Evolutionary conservation across 176 grass and related monocot genomes (phyloP), one percentile per base, ranked within the genome.

Genomic region (Eragrostis curvula): DNA sequence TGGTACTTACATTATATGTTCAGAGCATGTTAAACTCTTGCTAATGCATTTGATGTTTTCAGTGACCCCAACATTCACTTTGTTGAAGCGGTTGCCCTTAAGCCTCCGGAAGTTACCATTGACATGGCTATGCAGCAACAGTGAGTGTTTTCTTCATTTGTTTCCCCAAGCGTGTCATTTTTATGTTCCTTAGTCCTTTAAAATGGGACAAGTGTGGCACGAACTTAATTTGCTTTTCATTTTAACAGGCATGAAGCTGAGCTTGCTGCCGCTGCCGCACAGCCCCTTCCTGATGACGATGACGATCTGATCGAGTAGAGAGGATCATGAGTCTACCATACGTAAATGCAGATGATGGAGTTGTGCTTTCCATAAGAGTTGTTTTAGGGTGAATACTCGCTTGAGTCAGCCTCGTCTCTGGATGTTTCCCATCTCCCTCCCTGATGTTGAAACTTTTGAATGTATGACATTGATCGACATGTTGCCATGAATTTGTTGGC

Each of bases 91-190:
- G 87, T 93, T 28, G 94, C 94, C 46, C 87, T 97, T 60, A 93
- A 92, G 79, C 94, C 94, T 28, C 94, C 94, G 36, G 94, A 97
- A 80, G 78, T 97, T 36, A 77, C 84, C 57, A 90, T 97, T 1
- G 94, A 97, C 82, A 47, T 97, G 84, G 91, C 91, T 32, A 88
- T 90, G 83, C 94, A 97, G 85, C 91, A 93, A 76, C 91, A 90
- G 91, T 97, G 72, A 91, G 94, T n/a, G n/a, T n/a, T n/a, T n/a
- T n/a, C n/a, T n/a, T n/a, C n/a, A n/a, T n/a, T n/a, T n/a, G n/a
- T n/a, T n/a, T n/a, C n/a, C n/a, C n/a, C n/a, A n/a, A n/a, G n/a
- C n/a, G n/a, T n/a, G n/a, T 30, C 25, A 75, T 5, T 27, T 42
- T 76, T 11, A 20, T 27, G 48, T 12, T 30, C 15, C 53, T 74